These are phyloP conservation scores for Tetrapisispora nanseiensis DNA, from an alignment of 805 yeast genomes.

Conservation along the genomic window DNA sequence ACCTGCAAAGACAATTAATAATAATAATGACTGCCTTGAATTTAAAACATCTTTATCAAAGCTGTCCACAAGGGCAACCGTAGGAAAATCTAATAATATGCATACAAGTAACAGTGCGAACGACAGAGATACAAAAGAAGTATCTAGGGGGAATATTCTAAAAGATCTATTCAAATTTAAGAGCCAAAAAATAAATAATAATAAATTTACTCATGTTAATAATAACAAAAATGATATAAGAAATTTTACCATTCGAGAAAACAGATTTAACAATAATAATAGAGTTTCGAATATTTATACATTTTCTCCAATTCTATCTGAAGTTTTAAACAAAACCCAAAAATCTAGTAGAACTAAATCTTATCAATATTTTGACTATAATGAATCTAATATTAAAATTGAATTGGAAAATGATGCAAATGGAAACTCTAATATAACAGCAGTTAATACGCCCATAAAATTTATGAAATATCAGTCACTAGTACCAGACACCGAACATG, in stretches of 20 bases:
- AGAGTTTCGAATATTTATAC: not conserved
- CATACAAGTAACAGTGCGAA: too few relatives aligned
- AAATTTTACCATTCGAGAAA: not conserved
- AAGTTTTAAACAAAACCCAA: not conserved
- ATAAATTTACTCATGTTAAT: not conserved
- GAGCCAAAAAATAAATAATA: not conserved
- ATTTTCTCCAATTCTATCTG: not conserved
- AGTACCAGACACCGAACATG: not conserved
- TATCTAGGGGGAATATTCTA: not conserved
- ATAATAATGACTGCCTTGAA: not conserved
- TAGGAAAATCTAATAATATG: not conserved
- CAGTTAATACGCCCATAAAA: not conserved
- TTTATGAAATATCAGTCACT: not conserved
- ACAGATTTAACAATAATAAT: not conserved
- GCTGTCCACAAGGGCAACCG: not conserved
- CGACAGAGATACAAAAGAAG: not conserved
- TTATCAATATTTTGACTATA: not conserved
- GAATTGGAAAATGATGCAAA: not conserved
- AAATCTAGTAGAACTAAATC: too few relatives aligned
- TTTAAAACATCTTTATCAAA: constrained; percentile 1
- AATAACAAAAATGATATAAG: not conserved
- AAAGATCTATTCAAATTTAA: not conserved
- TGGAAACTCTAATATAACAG: not conserved
- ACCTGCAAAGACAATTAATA: too few relatives aligned
- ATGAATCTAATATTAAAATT: not conserved